Conservation (phyloP, 805 yeast species). For the Candida maltosa region DNA sequence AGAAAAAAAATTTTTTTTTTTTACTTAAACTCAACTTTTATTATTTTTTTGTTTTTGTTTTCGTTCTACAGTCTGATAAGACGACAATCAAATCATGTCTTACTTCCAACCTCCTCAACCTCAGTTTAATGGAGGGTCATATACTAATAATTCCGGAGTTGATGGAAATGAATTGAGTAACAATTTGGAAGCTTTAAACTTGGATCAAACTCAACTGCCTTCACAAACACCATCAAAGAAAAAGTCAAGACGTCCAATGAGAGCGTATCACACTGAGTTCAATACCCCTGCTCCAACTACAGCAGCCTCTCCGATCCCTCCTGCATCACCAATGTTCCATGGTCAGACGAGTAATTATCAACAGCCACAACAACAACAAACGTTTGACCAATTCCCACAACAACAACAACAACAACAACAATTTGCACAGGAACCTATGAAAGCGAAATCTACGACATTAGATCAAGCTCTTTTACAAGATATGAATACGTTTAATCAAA, state of each 20-base stretch:
- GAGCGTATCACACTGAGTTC: constrained; percentile 29
- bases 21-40: neutral
- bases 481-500: constrained; percentile 1
- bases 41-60: neutral
- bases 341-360: too few relatives aligned
- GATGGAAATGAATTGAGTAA: neutral
- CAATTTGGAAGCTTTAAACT: constrained; percentile 4
- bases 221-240: constrained; percentile 3
- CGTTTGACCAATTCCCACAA: neutral
- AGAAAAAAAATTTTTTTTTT: neutral
- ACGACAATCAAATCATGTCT: neutral
- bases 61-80: neutral
- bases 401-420: constrained; percentile 4
- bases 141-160: neutral
- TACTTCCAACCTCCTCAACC: neutral
- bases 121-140: neutral
- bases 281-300: constrained; percentile 5
- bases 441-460: constrained; percentile 1
- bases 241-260: constrained; percentile 26
- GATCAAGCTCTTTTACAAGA: constrained; percentile 8
- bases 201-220: constrained; percentile 1
- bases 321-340: too few relatives aligned
- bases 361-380: constrained; percentile 4
- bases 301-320: constrained; percentile 4
- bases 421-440: neutral